These are phyloP conservation scores for Myxozyma neotropica DNA, from an alignment of 805 yeast species.

Conservation along the genomic window DNA sequence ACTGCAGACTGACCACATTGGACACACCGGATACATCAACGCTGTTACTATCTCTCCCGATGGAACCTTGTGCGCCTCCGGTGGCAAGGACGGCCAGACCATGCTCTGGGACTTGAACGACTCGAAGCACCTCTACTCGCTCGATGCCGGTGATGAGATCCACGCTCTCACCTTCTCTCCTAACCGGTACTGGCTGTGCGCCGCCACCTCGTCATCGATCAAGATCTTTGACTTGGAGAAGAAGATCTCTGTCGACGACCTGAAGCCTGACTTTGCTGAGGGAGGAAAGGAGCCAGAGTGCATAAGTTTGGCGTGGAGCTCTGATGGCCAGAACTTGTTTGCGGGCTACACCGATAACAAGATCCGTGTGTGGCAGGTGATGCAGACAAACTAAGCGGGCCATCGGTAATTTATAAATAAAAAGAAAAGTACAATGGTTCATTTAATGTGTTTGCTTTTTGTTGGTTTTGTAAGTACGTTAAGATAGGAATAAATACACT, in stretches of 20 bases:
- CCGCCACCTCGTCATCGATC: slow-evolving; percentile 97
- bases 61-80: slow-evolving; percentile 98
- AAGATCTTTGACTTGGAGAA: slow-evolving; percentile 98
- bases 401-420: no score
- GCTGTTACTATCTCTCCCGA: slow-evolving; percentile 98
- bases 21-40: slow-evolving; percentile 99
- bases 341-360: slow-evolving; percentile 99
- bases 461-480: not conserved
- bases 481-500: no score
- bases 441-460: not conserved
- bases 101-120: slow-evolving; percentile 96
- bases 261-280: slow-evolving; percentile 95
- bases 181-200: slow-evolving; percentile 99
- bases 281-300: slow-evolving; percentile 95
- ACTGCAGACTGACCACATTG: slow-evolving; percentile 93
- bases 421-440: not conserved
- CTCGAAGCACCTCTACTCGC: slow-evolving; percentile 85
- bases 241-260: slow-evolving; percentile 91
- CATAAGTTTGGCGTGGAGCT: slow-evolving; percentile 98
- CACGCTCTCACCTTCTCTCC: slow-evolving; percentile 99
- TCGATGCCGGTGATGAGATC: slow-evolving; percentile 93
- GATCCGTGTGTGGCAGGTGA: slow-evolving; percentile 99
- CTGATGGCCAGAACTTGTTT: slow-evolving; percentile 98
- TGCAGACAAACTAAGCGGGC: slow-evolving; percentile 53
- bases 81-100: slow-evolving; percentile 99